A percentile compares a stretch with the other conserved stretches of the same genome.
Evolutionary conservation across 1,284 basidiomycete genomes (phyloP).

Genomic region (Cutaneotrichosporon sp.): DNA sequence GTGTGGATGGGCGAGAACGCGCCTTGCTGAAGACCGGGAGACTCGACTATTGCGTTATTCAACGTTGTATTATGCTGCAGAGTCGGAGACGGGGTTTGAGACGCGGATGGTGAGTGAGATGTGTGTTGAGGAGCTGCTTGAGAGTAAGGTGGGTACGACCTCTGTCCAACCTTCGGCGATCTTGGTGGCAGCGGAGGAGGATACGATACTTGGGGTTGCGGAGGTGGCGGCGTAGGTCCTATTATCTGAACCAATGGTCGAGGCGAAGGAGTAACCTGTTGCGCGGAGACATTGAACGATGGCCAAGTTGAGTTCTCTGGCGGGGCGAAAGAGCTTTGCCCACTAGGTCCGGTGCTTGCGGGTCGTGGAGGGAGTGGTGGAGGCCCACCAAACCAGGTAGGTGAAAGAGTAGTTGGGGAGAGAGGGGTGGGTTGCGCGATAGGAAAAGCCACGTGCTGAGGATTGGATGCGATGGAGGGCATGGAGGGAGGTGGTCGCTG

Average conservation of each 20-base stretch:
- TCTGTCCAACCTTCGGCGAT: not conserved
- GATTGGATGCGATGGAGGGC: not conserved
- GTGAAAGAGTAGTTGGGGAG: not conserved
- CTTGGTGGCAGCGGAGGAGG: not conserved
- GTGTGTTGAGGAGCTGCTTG: not conserved
- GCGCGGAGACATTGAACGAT: not conserved
- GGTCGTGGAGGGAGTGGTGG: not conserved
- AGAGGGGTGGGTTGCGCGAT: not conserved
- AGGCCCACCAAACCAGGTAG: not conserved
- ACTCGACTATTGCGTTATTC: not conserved
- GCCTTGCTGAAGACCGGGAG: not conserved
- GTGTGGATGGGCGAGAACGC: not conserved
- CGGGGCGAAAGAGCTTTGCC: not conserved
- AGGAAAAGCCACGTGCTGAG: not conserved
- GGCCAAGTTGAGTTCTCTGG: slow-evolving; percentile 1
- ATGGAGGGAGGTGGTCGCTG: not conserved
- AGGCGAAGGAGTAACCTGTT: not conserved
- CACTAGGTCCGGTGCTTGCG: not conserved
- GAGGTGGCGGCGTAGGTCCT: not conserved
- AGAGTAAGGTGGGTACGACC: not conserved
- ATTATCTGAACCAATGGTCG: not conserved
- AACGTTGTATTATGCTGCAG: not conserved
- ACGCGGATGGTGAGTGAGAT: not conserved
- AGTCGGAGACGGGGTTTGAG: not conserved
- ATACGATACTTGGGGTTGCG: not conserved